Evolutionary conservation across 495 filamentous ascomycete species (phyloP).

Genomic region (Hypoxylon crocopeplum): DNA sequence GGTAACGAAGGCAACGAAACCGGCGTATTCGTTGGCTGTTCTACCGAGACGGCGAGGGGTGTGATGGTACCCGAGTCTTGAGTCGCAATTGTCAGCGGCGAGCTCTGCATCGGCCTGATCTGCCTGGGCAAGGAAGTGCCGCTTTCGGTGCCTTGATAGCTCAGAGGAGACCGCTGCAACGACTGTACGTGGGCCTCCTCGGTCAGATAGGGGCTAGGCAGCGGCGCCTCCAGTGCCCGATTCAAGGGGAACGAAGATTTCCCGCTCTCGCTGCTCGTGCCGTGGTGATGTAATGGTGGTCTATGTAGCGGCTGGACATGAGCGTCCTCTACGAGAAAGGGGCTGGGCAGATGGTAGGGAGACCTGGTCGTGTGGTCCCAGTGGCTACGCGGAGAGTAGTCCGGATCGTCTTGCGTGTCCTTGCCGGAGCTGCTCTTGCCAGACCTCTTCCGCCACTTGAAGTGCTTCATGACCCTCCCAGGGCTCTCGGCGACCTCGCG

Average conservation of each 20-base stretch:
- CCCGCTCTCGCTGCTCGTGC: constrained; percentile 37
- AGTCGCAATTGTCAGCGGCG: constrained; percentile 5
- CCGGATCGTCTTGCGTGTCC: constrained; percentile 21
- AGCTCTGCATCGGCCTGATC: not conserved
- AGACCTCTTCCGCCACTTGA: constrained; percentile 48
- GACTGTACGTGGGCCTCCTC: constrained; percentile 54
- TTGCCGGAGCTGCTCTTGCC: constrained; percentile 42
- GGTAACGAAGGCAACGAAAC: constrained; percentile 10
- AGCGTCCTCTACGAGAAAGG: constrained; percentile 44
- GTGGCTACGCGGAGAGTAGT: constrained; percentile 8
- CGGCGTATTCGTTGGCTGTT: not conserved
- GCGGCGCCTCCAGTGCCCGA: constrained; percentile 17
- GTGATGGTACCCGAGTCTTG: constrained; percentile 13
- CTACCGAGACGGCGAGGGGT: not conserved
- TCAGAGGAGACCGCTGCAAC: constrained; percentile 41
- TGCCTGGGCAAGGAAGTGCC: constrained; percentile 7
- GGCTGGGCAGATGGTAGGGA: constrained; percentile 28
- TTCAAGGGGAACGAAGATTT: constrained; percentile 25
- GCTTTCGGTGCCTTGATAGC: constrained; percentile 5
- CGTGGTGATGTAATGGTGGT: constrained; percentile 19
- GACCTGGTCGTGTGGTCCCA: constrained; percentile 32
- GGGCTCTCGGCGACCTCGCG: constrained; percentile 45
- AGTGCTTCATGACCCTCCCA: constrained; percentile 41
- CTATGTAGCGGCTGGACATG: constrained; percentile 44
- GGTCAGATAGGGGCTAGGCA: constrained; percentile 49